Conservation (phyloP, 805 yeast species). For the Jamesozyma spencerorum region DNA sequence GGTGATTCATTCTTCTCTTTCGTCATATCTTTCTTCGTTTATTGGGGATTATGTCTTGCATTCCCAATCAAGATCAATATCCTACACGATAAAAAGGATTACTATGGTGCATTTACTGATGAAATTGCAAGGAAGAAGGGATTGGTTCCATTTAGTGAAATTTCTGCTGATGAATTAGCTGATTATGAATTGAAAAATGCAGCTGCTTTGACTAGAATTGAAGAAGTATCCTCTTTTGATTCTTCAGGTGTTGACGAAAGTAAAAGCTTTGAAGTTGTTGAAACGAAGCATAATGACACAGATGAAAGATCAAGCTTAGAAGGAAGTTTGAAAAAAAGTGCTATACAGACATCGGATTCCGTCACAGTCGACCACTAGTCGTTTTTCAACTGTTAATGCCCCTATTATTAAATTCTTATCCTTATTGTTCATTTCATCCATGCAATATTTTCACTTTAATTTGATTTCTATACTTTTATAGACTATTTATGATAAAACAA, state of each 20-base stretch:
- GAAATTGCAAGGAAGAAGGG: constrained; percentile 29
- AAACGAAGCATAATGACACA: not conserved
- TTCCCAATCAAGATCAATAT: constrained; percentile 32
- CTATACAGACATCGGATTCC: not conserved
- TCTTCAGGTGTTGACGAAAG: not conserved
- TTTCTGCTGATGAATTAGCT: constrained; percentile 19
- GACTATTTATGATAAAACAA: too few species aligned
- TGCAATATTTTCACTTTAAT: too few species aligned
- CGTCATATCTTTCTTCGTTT: constrained; percentile 31
- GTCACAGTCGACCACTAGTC: too few species aligned
- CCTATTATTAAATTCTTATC: too few species aligned
- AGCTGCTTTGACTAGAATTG: not conserved
- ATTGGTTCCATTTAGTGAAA: constrained; percentile 28
- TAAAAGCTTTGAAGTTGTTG: not conserved
- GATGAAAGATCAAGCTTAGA: not conserved
- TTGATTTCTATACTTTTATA: too few species aligned
- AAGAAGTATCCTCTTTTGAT: not conserved
- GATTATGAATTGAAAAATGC: constrained; percentile 3
- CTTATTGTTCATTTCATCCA: too few species aligned
- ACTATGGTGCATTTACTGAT: constrained; percentile 32
- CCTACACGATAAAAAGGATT: constrained; percentile 33
- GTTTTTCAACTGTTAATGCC: too few species aligned
- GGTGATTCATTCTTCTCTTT: constrained; percentile 39
- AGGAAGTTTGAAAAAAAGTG: not conserved
- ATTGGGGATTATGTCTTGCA: constrained; percentile 29